phyloP scores from a whole-genome alignment of 768 basidiomycete species.

The Sistotremastrum niveocremeum region DNA sequence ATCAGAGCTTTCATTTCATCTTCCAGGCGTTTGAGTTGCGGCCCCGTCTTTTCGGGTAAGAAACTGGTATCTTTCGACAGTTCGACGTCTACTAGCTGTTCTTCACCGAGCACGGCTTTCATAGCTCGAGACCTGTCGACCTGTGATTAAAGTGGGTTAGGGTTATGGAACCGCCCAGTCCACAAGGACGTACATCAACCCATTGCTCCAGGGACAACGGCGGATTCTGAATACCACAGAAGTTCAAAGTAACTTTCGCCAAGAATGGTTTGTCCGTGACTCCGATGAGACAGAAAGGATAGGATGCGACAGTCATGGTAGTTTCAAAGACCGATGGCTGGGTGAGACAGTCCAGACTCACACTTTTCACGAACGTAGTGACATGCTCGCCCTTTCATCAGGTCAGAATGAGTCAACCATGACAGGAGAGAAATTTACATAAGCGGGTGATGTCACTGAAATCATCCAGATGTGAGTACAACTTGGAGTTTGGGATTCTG shows the following conservation, averaged over 20 bases:
- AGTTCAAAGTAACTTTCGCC: conserved; percentile 26
- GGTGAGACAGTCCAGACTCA: conserved; percentile 23
- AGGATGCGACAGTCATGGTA: conserved; percentile 20
- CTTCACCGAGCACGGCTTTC: conserved; percentile 30
- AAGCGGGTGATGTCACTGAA: conserved; percentile 30
- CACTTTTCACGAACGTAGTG: conserved; percentile 17
- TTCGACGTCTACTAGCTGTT: conserved; percentile 38
- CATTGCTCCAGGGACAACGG: conserved; percentile 35
- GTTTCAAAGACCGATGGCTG: conserved; percentile 20
- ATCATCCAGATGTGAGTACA: conserved; percentile 24
- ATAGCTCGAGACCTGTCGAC: conserved; percentile 28
- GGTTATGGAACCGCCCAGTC: not conserved
- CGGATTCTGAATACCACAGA: conserved; percentile 28
- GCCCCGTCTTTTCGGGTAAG: conserved; percentile 13
- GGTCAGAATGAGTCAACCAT: not conserved
- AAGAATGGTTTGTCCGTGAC: conserved; percentile 33
- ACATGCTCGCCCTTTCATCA: conserved; percentile 22
- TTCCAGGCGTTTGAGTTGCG: conserved; percentile 8
- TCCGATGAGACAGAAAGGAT: conserved; percentile 27
- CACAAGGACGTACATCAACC: conserved; percentile 28
- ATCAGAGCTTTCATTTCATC: conserved; percentile 4
- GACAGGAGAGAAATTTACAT: conserved; percentile 21
- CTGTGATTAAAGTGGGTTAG: conserved; percentile 1
- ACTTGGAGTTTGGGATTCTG: not conserved
- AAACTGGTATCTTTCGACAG: conserved; percentile 30